phyloP scores from a whole-genome alignment of 768 basidiomycete genomes.

The Agrocybe praecox region DNA sequence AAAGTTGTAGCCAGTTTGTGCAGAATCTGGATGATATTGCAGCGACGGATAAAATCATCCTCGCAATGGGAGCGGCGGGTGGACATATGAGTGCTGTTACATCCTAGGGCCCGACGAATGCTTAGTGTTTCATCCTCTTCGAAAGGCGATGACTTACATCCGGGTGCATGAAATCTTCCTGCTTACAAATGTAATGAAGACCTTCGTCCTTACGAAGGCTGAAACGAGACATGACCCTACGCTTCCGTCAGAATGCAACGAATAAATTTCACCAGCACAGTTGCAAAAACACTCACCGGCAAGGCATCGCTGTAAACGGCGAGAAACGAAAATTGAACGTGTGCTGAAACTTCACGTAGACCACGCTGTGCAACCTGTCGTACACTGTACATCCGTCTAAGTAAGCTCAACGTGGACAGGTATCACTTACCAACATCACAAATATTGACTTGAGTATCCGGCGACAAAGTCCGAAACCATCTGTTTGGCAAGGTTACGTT shows the following conservation, averaged over 20 bases:
- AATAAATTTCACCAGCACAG: not conserved
- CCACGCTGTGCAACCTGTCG: slow-evolving; percentile 35
- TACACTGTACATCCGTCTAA: slow-evolving; percentile 36
- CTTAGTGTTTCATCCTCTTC: not conserved
- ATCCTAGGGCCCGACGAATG: slow-evolving; percentile 17
- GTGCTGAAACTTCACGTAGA: slow-evolving; percentile 50
- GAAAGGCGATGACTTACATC: slow-evolving; percentile 21
- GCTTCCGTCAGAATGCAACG: not conserved
- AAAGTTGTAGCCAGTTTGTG: slow-evolving; percentile 28
- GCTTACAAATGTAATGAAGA: slow-evolving; percentile 42
- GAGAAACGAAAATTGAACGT: slow-evolving; percentile 47
- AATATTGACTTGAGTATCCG: slow-evolving; percentile 38
- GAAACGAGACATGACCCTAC: slow-evolving; percentile 47
- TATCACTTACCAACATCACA: slow-evolving; percentile 38
- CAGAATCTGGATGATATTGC: slow-evolving; percentile 20
- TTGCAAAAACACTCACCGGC: slow-evolving; percentile 37
- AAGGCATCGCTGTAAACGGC: slow-evolving; percentile 39
- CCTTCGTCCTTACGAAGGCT: slow-evolving; percentile 43
- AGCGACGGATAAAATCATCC: slow-evolving; percentile 13
- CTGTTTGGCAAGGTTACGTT: slow-evolving; percentile 23
- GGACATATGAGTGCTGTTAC: slow-evolving; percentile 22
- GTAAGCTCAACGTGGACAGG: not conserved
- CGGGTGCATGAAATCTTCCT: slow-evolving; percentile 45
- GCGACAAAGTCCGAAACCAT: slow-evolving; percentile 62
- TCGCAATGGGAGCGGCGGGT: slow-evolving; percentile 19